Evolutionary conservation across 352 stramenopile genomes (phyloP).

Genomic region (Aphanomyces astaci): DNA sequence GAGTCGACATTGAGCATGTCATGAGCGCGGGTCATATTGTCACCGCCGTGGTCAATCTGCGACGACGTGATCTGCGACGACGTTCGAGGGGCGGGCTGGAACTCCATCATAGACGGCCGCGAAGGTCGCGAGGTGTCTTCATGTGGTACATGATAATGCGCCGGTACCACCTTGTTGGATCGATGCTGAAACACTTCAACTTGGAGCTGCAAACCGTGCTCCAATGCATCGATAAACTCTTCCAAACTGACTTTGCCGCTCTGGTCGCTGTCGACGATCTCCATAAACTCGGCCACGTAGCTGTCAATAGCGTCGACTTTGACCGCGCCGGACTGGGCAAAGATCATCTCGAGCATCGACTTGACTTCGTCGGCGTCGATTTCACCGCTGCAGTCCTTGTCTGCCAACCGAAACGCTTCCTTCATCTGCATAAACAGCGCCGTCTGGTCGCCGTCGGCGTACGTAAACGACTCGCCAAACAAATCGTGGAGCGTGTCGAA

Average conservation of each 20-base stretch:
- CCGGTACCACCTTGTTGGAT: too few relatives aligned
- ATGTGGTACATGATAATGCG: too few relatives aligned
- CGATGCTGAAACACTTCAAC: constrained; percentile 60
- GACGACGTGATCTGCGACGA: too few relatives aligned
- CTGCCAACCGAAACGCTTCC: constrained; percentile 65
- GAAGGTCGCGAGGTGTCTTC: too few relatives aligned
- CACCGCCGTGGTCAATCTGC: background rate
- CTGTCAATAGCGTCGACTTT: constrained; percentile 60
- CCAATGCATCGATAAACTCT: constrained; percentile 68
- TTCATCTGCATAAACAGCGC: constrained; percentile 86
- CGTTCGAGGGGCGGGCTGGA: too few relatives aligned
- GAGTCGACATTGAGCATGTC: constrained; percentile 77
- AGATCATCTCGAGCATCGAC: constrained; percentile 69
- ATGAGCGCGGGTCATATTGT: constrained; percentile 57
- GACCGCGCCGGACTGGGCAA: constrained; percentile 60
- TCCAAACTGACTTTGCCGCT: constrained; percentile 73
- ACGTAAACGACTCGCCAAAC: constrained; percentile 66
- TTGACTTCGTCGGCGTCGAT: constrained; percentile 72
- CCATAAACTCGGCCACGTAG: constrained; percentile 71
- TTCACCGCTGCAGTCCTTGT: constrained; percentile 74
- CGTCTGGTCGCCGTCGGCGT: constrained; percentile 68
- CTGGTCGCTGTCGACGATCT: constrained; percentile 51
- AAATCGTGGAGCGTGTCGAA: constrained; percentile 67
- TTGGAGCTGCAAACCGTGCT: constrained; percentile 68
- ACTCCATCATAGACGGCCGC: too few relatives aligned